Evolutionary conservation across 2,329 filamentous ascomycete genomes (phyloP).

Genomic region (Pseudomassariella vexata): DNA sequence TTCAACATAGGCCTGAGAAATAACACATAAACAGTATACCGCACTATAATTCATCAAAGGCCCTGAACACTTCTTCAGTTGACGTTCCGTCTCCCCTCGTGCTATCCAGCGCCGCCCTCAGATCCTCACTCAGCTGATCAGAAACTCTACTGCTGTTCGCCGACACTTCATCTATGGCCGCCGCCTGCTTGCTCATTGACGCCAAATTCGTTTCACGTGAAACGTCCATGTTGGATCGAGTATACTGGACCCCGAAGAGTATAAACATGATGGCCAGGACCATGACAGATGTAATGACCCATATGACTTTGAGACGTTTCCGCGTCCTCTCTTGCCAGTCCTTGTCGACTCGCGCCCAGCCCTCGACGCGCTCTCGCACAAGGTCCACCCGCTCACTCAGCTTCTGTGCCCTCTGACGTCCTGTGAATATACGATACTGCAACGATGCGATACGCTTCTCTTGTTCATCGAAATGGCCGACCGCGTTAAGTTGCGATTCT

Average conservation of each 20-base stretch:
- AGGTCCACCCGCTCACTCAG: conserved; percentile 59
- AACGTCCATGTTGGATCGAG: conserved; percentile 5
- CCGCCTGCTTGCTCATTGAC: conserved; percentile 9
- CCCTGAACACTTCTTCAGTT: conserved; percentile 21
- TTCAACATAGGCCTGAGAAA: background rate
- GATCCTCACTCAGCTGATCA: conserved; percentile 17
- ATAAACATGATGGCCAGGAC: conserved; percentile 42
- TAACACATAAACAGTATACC: background rate
- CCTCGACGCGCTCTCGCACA: conserved; percentile 58
- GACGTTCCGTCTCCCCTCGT: conserved; percentile 13
- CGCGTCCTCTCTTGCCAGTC: conserved; percentile 65
- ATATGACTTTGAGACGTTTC: conserved; percentile 55
- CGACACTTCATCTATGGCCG: conserved; percentile 7
- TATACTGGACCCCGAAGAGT: conserved; percentile 29
- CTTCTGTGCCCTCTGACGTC: conserved; percentile 52
- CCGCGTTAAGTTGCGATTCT: conserved; percentile 50
- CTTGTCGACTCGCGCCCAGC: conserved; percentile 61
- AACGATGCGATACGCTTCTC: conserved; percentile 57
- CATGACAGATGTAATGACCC: conserved; percentile 50
- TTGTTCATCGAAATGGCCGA: conserved; percentile 60
- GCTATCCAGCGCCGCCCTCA: conserved; percentile 20
- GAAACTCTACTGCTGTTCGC: conserved; percentile 16
- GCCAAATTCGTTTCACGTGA: no score
- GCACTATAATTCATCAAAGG: conserved; percentile 26
- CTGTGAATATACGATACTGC: conserved; percentile 54